Conservation (phyloP, 768 basidiomycete species). For the Leccinum disarticulatum region DNA sequence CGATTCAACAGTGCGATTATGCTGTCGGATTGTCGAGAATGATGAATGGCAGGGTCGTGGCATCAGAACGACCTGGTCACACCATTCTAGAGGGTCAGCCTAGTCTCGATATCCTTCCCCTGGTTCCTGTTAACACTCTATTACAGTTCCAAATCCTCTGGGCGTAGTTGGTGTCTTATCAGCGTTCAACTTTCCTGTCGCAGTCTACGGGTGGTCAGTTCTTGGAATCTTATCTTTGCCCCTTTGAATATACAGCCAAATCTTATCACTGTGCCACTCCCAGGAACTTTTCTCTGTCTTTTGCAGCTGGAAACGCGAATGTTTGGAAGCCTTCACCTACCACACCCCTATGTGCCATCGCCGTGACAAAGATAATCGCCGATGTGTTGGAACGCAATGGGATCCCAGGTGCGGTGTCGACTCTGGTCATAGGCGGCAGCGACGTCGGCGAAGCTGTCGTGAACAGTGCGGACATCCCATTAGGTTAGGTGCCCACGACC, state of each 20-base stretch:
- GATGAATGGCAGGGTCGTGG: conserved; percentile 89
- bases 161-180: conserved; percentile 74
- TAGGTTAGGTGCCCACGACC: conserved; percentile 50
- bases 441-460: conserved; percentile 80
- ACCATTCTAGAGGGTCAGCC: conserved; percentile 80
- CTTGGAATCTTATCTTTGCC: background rate
- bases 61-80: conserved; percentile 89
- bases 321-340: conserved; percentile 94
- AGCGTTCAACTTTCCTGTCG: conserved; percentile 96
- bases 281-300: conserved; percentile 88
- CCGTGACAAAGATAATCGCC: conserved; percentile 82
- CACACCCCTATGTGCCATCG: conserved; percentile 89
- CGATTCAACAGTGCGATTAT: conserved; percentile 74
- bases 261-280: conserved; percentile 8
- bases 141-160: conserved; percentile 85
- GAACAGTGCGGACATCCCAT: conserved; percentile 68
- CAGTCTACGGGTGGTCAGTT: conserved; percentile 84
- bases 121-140: conserved; percentile 10
- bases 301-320: conserved; percentile 90
- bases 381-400: conserved; percentile 78
- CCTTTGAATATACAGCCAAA: conserved; percentile 5
- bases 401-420: conserved; percentile 80
- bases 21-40: conserved; percentile 90
- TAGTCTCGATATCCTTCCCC: background rate
- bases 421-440: conserved; percentile 80